Conservation (phyloP, 441 rosid genomes). For the Adansonia rubrostipa region DNA sequence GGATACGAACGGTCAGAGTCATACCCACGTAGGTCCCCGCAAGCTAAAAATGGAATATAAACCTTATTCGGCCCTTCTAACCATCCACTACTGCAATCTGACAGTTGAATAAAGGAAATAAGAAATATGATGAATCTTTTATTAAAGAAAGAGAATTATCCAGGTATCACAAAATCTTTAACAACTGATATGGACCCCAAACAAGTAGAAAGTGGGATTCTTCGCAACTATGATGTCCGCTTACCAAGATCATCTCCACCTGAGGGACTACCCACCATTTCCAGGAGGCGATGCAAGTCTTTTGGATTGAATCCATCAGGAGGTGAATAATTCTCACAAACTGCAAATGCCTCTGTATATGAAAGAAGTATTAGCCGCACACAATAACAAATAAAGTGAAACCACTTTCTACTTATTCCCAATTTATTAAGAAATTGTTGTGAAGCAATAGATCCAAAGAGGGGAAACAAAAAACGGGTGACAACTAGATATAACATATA, state of each 20-base stretch:
- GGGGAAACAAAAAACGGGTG: not conserved
- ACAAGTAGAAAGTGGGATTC: not conserved
- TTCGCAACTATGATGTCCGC: slow-evolving; percentile 3
- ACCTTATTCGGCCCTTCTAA: slow-evolving; percentile 92
- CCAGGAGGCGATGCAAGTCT: slow-evolving; percentile 82
- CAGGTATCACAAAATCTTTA: not conserved
- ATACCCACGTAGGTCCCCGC: slow-evolving; percentile 87
- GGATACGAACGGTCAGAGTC: slow-evolving; percentile 96
- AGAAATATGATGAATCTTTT: not conserved
- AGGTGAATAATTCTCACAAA: slow-evolving; percentile 92
- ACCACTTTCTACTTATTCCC: not conserved
- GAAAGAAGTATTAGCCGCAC: slow-evolving; percentile 27
- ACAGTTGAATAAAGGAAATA: slow-evolving; percentile 23
- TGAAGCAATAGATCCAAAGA: slow-evolving; percentile 14
- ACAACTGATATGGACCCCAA: not conserved
- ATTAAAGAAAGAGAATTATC: not conserved
- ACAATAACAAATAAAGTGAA: not conserved
- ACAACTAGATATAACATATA: not conserved
- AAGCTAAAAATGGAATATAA: slow-evolving; percentile 90
- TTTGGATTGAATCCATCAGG: slow-evolving; percentile 87
- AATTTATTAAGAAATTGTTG: not conserved
- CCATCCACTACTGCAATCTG: slow-evolving; percentile 97
- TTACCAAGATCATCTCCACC: slow-evolving; percentile 88
- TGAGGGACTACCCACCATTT: slow-evolving; percentile 91
- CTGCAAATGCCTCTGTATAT: slow-evolving; percentile 91